A percentile compares a stretch with the other conserved stretches of the same genome.
Conservation (phyloP, 495 filamentous ascomycete species). For the Pseudomonodictys pantanalensis region DNA sequence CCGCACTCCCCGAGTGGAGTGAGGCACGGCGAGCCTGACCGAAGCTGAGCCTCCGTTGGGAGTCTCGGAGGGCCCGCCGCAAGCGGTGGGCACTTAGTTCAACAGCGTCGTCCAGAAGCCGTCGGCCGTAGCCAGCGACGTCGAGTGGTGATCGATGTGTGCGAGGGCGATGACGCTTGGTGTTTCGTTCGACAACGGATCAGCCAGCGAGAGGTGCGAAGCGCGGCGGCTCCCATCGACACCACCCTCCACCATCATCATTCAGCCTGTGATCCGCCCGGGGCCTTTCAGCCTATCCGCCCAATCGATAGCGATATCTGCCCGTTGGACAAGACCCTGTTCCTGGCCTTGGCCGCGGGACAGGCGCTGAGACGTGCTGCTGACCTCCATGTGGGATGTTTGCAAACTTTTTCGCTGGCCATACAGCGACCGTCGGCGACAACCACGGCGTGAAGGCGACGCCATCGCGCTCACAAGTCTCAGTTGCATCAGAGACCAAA, state of each 20-base stretch:
- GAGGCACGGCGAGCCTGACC: neutral
- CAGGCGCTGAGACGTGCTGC: slow-evolving; percentile 22
- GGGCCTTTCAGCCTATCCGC: slow-evolving; percentile 26
- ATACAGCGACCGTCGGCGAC: neutral
- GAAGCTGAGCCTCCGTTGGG: neutral
- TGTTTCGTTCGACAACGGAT: slow-evolving; percentile 18
- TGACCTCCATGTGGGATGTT: slow-evolving; percentile 28
- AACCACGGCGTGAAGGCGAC: neutral
- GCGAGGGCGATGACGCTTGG: neutral
- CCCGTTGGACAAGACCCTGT: slow-evolving; percentile 23
- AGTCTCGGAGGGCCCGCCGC: slow-evolving; percentile 5
- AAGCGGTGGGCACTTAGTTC: neutral
- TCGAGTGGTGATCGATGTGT: neutral
- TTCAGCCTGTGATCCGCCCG: slow-evolving; percentile 19
- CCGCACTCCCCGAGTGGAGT: slow-evolving; percentile 6
- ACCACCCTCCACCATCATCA: neutral
- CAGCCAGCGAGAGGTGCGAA: neutral
- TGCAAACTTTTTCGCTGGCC: slow-evolving; percentile 19
- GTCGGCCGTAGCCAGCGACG: neutral
- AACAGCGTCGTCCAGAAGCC: neutral
- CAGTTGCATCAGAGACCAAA: slow-evolving; percentile 14
- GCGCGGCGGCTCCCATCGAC: neutral
- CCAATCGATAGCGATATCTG: slow-evolving; percentile 34
- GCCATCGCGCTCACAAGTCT: neutral
- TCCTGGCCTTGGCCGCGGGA: slow-evolving; percentile 21